Percentiles rank a stretch among this genome's conserved stretches.
Conservation (phyloP, 495 filamentous ascomycete genomes). For the Penicillium desertorum region DNA sequence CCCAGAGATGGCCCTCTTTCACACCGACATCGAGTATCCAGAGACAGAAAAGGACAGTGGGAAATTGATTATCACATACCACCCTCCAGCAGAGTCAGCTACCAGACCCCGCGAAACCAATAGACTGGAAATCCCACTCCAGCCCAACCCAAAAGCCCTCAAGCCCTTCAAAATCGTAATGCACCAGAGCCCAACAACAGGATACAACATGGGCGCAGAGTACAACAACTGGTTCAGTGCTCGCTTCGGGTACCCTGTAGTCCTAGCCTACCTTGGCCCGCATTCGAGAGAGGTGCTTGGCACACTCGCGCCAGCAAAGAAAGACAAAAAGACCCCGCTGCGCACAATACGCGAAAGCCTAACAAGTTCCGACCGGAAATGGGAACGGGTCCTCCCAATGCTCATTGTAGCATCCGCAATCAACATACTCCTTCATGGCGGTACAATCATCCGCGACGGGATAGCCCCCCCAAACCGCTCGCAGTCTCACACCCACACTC, state of each 20-base stretch:
- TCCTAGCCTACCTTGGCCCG: constrained; percentile 68
- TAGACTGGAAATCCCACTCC: constrained; percentile 58
- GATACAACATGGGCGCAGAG: constrained; percentile 63
- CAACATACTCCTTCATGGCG: neutral
- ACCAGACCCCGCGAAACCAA: constrained; percentile 17
- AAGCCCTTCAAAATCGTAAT: constrained; percentile 56
- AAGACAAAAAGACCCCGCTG: constrained; percentile 2
- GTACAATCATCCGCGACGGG: neutral
- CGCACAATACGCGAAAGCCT: neutral
- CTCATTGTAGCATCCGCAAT: neutral
- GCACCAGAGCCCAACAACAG: constrained; percentile 60
- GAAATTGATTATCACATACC: constrained; percentile 58
- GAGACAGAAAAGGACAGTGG: constrained; percentile 26
- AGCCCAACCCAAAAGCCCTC: constrained; percentile 52
- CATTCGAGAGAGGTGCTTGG: constrained; percentile 65
- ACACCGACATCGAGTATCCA: constrained; percentile 52
- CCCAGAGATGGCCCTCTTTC: constrained; percentile 67
- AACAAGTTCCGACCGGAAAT: constrained; percentile 1
- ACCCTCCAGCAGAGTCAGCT: constrained; percentile 21
- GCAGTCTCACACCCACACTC: neutral
- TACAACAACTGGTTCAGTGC: constrained; percentile 75
- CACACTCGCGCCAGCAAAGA: constrained; percentile 42
- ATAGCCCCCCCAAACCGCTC: neutral
- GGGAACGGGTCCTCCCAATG: neutral
- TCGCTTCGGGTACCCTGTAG: constrained; percentile 64